Conservation (phyloP, 768 basidiomycete genomes). For the Macrolepiota albuminosa region DNA sequence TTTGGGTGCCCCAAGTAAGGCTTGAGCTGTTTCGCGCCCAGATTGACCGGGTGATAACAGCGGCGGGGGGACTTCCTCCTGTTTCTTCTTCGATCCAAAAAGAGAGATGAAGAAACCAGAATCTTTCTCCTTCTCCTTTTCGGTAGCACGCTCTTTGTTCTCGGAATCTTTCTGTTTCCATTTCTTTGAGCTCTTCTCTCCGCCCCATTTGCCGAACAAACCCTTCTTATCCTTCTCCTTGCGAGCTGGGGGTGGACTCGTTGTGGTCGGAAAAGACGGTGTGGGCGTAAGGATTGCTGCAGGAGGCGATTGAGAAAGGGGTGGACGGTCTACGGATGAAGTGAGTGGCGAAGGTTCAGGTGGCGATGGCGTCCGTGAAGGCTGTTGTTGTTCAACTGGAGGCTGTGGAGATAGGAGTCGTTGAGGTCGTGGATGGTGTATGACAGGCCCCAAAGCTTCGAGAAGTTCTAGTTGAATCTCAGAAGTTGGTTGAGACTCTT, state of each 20-base stretch:
- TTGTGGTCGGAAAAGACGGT: conserved; percentile 24
- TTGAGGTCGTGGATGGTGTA: conserved; percentile 69
- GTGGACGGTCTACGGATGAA: conserved; percentile 19
- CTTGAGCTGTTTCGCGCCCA: conserved; percentile 83
- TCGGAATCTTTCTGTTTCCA: conserved; percentile 15
- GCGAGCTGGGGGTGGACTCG: conserved; percentile 34
- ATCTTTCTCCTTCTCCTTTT: conserved; percentile 65
- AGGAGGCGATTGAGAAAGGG: conserved; percentile 23
- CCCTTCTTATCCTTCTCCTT: conserved; percentile 76
- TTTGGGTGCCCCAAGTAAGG: conserved; percentile 80
- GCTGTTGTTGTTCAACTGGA: conserved; percentile 27
- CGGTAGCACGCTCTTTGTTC: conserved; percentile 21
- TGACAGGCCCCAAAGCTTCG: conserved; percentile 33
- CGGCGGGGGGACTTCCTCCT: conserved; percentile 48
- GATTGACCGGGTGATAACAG: conserved; percentile 33
- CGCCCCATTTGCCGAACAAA: conserved; percentile 61
- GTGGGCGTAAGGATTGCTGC: conserved; percentile 16
- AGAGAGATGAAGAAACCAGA: conserved; percentile 88
- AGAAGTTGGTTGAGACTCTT: conserved; percentile 16
- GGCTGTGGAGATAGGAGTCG: conserved; percentile 40
- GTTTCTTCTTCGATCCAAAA: conserved; percentile 86
- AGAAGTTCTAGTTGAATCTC: conserved; percentile 29
- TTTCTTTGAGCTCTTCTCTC: conserved; percentile 63
- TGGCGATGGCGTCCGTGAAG: conserved; percentile 62
- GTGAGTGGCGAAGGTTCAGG: conserved; percentile 25